phyloP scores from a whole-genome alignment of 2,329 filamentous ascomycete genomes.

The Reticulascus tulasneorum region DNA sequence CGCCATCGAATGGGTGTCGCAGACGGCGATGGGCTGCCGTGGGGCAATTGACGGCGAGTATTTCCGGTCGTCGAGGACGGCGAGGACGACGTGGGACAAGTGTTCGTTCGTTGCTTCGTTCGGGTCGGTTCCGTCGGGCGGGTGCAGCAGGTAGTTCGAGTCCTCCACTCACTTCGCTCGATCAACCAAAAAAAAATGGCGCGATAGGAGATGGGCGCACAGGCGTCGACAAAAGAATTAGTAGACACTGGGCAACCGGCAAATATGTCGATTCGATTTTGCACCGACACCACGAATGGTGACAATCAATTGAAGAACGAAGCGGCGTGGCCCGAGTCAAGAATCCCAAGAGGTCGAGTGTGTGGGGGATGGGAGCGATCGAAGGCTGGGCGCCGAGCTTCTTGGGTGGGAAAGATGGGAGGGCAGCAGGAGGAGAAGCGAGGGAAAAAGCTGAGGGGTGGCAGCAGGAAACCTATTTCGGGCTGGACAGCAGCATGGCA shows the following conservation, averaged over 20 bases:
- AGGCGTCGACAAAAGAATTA: too few species aligned
- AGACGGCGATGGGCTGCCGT: slow-evolving; percentile 5
- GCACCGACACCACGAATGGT: background rate
- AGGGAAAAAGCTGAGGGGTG: slow-evolving; percentile 3
- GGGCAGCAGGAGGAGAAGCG: slow-evolving; percentile 3
- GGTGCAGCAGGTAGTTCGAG: slow-evolving; percentile 5
- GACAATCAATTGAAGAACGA: slow-evolving; percentile 6
- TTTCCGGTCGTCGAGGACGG: slow-evolving; percentile 7
- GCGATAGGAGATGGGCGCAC: too few species aligned
- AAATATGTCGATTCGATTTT: too few species aligned
- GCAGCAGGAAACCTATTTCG: slow-evolving; percentile 9
- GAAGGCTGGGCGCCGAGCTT: slow-evolving; percentile 19
- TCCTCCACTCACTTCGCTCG: too few species aligned
- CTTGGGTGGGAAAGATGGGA: slow-evolving; percentile 7
- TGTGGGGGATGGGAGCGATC: slow-evolving; percentile 16
- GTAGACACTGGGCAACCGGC: background rate
- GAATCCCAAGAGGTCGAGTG: slow-evolving; percentile 12
- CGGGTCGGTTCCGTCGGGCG: slow-evolving; percentile 10
- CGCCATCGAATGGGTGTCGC: slow-evolving; percentile 27
- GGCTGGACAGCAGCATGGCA: slow-evolving; percentile 3
- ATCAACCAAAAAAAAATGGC: background rate
- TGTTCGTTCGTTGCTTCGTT: slow-evolving; percentile 9
- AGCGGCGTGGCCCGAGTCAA: slow-evolving; percentile 6
- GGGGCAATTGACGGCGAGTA: slow-evolving; percentile 5
- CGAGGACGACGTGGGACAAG: background rate